A percentile compares a stretch with the other conserved stretches of the same genome.
These are phyloP conservation scores for Uronychia binucleata DNA, from an alignment of 73 alveolate genomes.

Conservation along the genomic window DNA sequence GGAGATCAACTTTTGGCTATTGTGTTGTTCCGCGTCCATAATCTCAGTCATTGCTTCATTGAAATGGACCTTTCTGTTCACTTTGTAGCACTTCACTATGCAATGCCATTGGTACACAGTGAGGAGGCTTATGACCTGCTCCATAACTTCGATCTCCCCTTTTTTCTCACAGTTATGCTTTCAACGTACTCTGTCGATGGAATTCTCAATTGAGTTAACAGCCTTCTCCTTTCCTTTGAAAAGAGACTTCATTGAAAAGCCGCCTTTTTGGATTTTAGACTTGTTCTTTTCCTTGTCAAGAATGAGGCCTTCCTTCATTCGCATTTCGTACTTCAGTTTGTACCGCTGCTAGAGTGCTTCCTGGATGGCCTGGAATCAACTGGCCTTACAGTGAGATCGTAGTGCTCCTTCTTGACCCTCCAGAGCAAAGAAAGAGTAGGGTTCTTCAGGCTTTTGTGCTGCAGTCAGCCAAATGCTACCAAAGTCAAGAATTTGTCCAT, in stretches of 20 bases:
- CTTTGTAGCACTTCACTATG: neutral
- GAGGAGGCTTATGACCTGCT: neutral
- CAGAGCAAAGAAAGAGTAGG: neutral
- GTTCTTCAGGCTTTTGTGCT: neutral
- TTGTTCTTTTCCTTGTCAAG: neutral
- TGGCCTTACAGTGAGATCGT: neutral
- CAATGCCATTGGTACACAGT: neutral
- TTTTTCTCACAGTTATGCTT: too few relatives aligned
- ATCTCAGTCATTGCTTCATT: neutral
- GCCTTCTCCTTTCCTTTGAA: neutral
- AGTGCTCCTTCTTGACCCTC: neutral
- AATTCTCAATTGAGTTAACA: neutral
- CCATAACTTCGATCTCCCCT: neutral
- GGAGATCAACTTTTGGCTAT: neutral
- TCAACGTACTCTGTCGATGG: neutral
- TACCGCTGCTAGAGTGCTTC: neutral
- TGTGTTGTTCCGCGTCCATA: neutral
- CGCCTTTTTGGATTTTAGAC: neutral
- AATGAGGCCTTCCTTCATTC: neutral
- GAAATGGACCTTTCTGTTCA: neutral
- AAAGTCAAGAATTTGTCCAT: too few relatives aligned
- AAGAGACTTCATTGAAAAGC: neutral
- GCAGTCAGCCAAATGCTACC: too few relatives aligned
- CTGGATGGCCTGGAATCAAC: neutral
- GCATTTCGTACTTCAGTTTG: neutral